Evolutionary conservation across 2,329 filamentous ascomycete genomes (phyloP), one percentile per base, ranked within the genome.

Genomic region (Alternaria sp.): DNA sequence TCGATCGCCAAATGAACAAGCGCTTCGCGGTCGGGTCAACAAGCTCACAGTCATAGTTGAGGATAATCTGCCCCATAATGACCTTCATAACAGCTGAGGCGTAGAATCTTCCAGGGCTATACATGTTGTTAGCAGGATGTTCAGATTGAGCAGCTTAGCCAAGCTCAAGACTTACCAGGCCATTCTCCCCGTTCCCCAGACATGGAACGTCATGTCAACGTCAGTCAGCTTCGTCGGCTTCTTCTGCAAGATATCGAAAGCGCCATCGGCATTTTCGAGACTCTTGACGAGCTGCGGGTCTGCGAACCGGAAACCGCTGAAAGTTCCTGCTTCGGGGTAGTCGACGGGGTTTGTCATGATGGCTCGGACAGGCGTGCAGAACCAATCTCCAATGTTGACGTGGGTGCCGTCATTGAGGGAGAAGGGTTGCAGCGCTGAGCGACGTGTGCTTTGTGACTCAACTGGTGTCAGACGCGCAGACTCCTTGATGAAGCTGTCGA

Each of bases 401-500:
- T 63, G 49, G 1, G 61, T 58, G 7, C 66, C 66, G 36, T 68
- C 63, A 9, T 62, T 58, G 11, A 68, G 51, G 2, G 56, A 48
- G 26, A 66, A 68, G 5, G 61, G 58, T 29, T 65, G 39, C 4
- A 69, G 49, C 3, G 65, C 66, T 0, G 46, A 54, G 3, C 66
- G 65, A 7, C 65, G 54, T 3, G 66, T 61, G 39, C 65, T 67
- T 42, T 62, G 46, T 13, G 61, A 63, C 24, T 68, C 65, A 10
- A 67, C 59, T 13, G 66, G 66, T 13, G 58, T 66, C 42, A 67
- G 28, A 11, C 66, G 58, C 4, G 62, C 58, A 39, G 61, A 65
- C 40, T 69, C 67, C 51, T 66, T 66, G 36, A 69, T 61, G 21
- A 69, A 69, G 45, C 65, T 68, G 34, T 69, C 67, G n/a, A 69